These are phyloP conservation scores for Ceratobasidium sp. DNA, from an alignment of 1,284 basidiomycete genomes.

Conservation along the genomic window DNA sequence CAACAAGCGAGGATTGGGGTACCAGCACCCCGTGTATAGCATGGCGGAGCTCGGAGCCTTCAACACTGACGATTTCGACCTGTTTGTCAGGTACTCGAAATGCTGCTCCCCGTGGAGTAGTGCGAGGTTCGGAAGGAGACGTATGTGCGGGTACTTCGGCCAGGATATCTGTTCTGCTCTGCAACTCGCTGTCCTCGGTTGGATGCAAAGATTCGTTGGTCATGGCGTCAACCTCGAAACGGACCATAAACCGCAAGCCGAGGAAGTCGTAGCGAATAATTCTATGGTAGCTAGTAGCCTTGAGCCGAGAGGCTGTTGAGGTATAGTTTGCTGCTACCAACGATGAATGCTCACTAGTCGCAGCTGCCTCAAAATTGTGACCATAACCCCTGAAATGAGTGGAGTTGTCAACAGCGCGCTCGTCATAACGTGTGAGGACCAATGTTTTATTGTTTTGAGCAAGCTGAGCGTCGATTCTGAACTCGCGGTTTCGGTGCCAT, in stretches of 20 bases:
- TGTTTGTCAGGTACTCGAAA: background rate
- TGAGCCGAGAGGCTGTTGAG: background rate
- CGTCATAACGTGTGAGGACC: constrained; percentile 18
- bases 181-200: background rate
- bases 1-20: constrained; percentile 5
- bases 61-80: background rate
- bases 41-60: constrained; percentile 23
- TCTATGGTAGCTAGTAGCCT: constrained; percentile 14
- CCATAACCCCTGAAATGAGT: constrained; percentile 25
- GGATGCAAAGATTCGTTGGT: background rate
- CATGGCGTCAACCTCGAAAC: constrained; percentile 30
- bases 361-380: constrained; percentile 20
- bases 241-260: constrained; percentile 27
- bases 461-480: constrained; percentile 32
- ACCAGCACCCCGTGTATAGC: constrained; percentile 21
- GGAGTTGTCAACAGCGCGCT: background rate
- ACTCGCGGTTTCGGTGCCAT: background rate
- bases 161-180: constrained; percentile 1
- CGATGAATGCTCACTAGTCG: background rate
- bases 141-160: background rate
- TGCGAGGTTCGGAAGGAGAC: background rate
- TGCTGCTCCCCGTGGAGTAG: background rate
- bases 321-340: background rate
- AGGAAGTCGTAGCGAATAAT: constrained; percentile 31
- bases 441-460: constrained; percentile 27